Evolutionary conservation across 768 basidiomycete genomes (phyloP).

Genomic region (Suillus sp.): DNA sequence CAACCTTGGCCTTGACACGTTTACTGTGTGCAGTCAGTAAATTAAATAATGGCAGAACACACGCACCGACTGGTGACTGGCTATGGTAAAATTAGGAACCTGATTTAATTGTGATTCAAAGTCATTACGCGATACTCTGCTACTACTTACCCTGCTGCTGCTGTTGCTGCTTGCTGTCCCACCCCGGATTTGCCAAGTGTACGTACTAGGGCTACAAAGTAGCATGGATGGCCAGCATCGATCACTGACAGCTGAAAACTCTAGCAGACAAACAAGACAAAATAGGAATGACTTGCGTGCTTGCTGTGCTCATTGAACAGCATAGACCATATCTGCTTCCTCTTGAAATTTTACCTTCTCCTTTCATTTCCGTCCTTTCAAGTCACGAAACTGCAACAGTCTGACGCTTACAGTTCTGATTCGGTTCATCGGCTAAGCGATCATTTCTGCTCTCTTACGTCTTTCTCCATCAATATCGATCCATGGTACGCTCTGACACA

Average conservation of each 20-base stretch:
- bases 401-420: not conserved
- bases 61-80: not conserved
- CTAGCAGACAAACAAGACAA: conserved; percentile 37
- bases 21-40: not conserved
- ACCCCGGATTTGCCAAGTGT: not conserved
- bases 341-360: conserved; percentile 3
- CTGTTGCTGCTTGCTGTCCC: not conserved
- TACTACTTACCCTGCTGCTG: not conserved
- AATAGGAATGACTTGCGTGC: conserved; percentile 22
- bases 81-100: not conserved
- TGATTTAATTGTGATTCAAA: conserved; percentile 1
- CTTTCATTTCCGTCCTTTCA: not conserved
- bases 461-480: conserved; percentile 24
- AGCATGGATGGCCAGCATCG: not conserved
- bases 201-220: conserved; percentile 1
- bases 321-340: conserved; percentile 13
- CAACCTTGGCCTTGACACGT: not conserved
- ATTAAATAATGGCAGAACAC: not conserved
- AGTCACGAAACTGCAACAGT: not conserved
- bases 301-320: conserved; percentile 7
- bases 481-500: conserved; percentile 28
- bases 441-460: conserved; percentile 25
- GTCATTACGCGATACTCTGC: not conserved
- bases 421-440: conserved; percentile 6
- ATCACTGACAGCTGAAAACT: not conserved